phyloP scores from a whole-genome alignment of 208 protist species.

The Trypanosoma congolense region DNA sequence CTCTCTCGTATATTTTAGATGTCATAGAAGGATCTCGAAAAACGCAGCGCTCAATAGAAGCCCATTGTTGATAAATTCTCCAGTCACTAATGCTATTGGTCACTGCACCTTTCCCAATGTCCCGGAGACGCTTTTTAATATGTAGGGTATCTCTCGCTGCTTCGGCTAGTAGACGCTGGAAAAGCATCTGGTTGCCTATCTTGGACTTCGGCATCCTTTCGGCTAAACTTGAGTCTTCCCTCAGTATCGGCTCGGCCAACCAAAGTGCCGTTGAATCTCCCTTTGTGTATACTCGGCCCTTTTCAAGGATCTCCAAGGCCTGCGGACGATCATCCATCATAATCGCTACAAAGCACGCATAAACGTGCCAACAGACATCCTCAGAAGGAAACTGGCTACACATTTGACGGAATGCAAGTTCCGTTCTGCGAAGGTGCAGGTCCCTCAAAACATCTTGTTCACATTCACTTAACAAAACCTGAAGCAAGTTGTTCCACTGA shows the following conservation, averaged over 20 bases:
- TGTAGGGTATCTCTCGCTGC: slow-evolving; percentile 15
- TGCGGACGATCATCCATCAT: slow-evolving; percentile 39
- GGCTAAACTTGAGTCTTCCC: neutral
- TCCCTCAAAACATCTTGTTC: slow-evolving; percentile 23
- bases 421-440: slow-evolving; percentile 62
- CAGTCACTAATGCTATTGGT: slow-evolving; percentile 53
- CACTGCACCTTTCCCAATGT: slow-evolving; percentile 56
- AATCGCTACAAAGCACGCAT: slow-evolving; percentile 64
- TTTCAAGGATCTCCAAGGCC: slow-evolving; percentile 35
- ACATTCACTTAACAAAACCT: slow-evolving; percentile 31
- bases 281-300: slow-evolving; percentile 21
- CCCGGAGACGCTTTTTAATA: slow-evolving; percentile 38
- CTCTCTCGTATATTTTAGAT: slow-evolving; percentile 66
- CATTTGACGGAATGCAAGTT: slow-evolving; percentile 79
- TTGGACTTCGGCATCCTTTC: slow-evolving; percentile 13
- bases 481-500: slow-evolving; percentile 47
- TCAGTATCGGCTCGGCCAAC: slow-evolving; percentile 14
- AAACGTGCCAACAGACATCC: slow-evolving; percentile 70
- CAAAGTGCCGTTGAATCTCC: slow-evolving; percentile 45
- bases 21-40: slow-evolving; percentile 59
- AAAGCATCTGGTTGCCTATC: slow-evolving; percentile 19
- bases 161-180: slow-evolving; percentile 18
- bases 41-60: slow-evolving; percentile 36
- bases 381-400: slow-evolving; percentile 55
- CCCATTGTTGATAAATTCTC: slow-evolving; percentile 83